Conservation (phyloP, 805 yeast genomes). For the Ogataea allantospora region DNA sequence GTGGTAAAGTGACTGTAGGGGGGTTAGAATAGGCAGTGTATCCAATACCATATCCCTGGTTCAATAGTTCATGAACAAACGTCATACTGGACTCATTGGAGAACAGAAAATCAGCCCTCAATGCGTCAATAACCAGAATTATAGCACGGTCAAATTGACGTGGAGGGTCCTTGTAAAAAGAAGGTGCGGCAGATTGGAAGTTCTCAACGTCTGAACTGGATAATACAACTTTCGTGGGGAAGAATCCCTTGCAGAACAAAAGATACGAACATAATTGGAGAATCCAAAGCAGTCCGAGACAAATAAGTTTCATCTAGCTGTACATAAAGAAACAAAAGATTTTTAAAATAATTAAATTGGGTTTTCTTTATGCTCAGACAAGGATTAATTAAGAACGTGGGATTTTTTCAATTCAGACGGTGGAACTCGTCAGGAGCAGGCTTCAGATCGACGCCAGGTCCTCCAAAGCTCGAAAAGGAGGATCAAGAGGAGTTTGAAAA, state of each 20-base stretch:
- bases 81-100: slow-evolving; percentile 62
- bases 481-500: slow-evolving; percentile 91
- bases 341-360: not conserved
- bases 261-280: slow-evolving; percentile 53
- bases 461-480: slow-evolving; percentile 74
- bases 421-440: slow-evolving; percentile 5
- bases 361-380: slow-evolving; percentile 1
- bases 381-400: not conserved
- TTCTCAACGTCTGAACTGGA: slow-evolving; percentile 52
- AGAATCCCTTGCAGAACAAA: slow-evolving; percentile 78
- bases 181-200: slow-evolving; percentile 32
- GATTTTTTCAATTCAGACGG: not conserved
- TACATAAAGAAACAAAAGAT: not conserved
- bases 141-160: slow-evolving; percentile 66
- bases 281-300: slow-evolving; percentile 21
- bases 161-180: slow-evolving; percentile 27
- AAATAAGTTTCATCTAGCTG: slow-evolving; percentile 13
- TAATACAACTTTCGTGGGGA: slow-evolving; percentile 82
- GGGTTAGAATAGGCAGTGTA: slow-evolving; percentile 92
- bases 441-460: slow-evolving; percentile 40
- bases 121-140: slow-evolving; percentile 88
- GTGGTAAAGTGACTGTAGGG: slow-evolving; percentile 94
- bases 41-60: slow-evolving; percentile 72
- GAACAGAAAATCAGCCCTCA: slow-evolving; percentile 84
- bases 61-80: slow-evolving; percentile 63